Evolutionary conservation across 1,284 basidiomycete species (phyloP).

Genomic region (Pterulicium gracile): DNA sequence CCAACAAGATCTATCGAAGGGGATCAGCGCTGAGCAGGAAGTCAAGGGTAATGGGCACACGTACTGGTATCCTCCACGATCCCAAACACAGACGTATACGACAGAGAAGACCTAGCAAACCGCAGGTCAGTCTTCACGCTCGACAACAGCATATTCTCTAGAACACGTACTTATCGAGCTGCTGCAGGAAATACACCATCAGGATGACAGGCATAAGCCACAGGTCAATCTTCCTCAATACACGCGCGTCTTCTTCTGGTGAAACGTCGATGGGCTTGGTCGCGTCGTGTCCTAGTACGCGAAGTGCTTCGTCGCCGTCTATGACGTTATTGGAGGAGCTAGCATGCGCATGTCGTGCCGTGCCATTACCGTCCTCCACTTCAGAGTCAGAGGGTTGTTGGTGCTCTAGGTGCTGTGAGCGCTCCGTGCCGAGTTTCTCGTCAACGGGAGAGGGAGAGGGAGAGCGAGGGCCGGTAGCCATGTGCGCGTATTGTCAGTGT

Average conservation of each 20-base stretch:
- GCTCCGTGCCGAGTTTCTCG: neutral
- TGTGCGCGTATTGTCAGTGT: no score
- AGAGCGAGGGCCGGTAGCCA: neutral
- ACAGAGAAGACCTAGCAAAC: slow-evolving; percentile 26
- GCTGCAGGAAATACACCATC: slow-evolving; percentile 32
- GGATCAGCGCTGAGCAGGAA: neutral
- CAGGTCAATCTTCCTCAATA: slow-evolving; percentile 29
- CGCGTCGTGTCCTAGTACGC: slow-evolving; percentile 19
- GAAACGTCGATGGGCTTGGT: slow-evolving; percentile 19
- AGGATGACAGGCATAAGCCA: slow-evolving; percentile 30
- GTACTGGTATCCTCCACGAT: slow-evolving; percentile 26
- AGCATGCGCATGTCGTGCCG: slow-evolving; percentile 6
- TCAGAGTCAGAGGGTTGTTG: neutral
- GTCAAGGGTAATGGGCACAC: slow-evolving; percentile 4
- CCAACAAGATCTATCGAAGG: slow-evolving; percentile 25
- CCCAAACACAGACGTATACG: slow-evolving; percentile 32
- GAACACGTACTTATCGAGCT: slow-evolving; percentile 26
- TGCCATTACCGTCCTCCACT: slow-evolving; percentile 10
- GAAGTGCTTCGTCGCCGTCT: slow-evolving; percentile 25
- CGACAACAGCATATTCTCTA: neutral
- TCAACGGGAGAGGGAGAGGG: neutral
- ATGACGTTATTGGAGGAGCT: slow-evolving; percentile 9
- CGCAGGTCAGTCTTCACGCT: neutral
- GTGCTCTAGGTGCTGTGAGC: neutral
- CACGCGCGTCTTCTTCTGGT: slow-evolving; percentile 21